Base-by-base conservation (phyloP, 192 early-diverging fungal species). In the Rhizoclosmatium sp. region DNA sequence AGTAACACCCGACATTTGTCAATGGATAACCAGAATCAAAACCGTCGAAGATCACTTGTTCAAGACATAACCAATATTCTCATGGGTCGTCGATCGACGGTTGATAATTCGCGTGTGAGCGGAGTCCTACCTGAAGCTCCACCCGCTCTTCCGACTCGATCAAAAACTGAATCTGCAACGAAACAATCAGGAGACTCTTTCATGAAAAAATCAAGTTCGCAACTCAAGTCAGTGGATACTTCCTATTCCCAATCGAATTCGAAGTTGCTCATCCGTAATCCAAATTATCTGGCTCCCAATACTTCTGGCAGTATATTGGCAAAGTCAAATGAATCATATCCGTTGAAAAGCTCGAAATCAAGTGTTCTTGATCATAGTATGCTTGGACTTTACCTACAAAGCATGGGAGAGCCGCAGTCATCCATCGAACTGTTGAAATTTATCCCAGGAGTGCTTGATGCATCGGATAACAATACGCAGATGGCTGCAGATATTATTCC, bases 351-450 rank as follows among this genome's bases (percentile, higher is more conserved):
- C 65, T 66, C 62, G 14, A 45, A 21, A 39, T 76, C 75, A 14
- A 54, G 47, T 21, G 12, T 66, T 39, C 2, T 76, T 10, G 75
- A 76, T 48, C 75, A 76, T 41, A 19, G 39, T 19, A 47, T 48
- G 46, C 31, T 76, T 0, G 61, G 49, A 3, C 9, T n/a, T 2
- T 76, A 51, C n/a, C 44, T 76, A 16, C 23, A 76, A 14, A 39
- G 66, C 39, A 40, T 76, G 23, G 75, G 75, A 40, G 64, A 76
- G n/a, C 75, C 75, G 5, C 64, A 59, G 41, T 76, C 75, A 48
- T 67, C 61, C 4, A 76, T 76, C 39, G 75, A 76, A 10, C 41
- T 67, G 49, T 12, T 76, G 44, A 76, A 67, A 47, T 76, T 46
- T 41, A 66, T 76, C 7, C 75, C 75, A 0, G 75, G 75, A 23